phyloP scores from a whole-genome alignment of 768 basidiomycete species.

The Tylopilus rubrobrunneus region DNA sequence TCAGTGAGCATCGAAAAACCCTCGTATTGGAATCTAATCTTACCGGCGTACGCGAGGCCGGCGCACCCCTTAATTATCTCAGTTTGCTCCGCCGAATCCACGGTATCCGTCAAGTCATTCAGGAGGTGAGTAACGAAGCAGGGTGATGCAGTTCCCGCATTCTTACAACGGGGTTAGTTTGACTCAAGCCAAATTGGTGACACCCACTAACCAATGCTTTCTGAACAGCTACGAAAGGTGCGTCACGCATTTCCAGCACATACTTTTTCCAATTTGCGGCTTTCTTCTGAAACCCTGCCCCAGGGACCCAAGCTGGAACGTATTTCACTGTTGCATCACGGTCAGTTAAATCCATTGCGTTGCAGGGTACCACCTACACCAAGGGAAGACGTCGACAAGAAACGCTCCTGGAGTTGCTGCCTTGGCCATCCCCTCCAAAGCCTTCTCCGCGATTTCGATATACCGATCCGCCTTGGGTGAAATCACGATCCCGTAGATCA shows the following conservation, averaged over 20 bases:
- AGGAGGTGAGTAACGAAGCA: constrained; percentile 31
- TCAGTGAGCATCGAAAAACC: constrained; percentile 3
- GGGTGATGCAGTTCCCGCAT: constrained; percentile 25
- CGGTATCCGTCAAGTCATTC: constrained; percentile 12
- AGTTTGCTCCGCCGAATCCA: constrained; percentile 19
- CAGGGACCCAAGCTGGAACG: constrained; percentile 50
- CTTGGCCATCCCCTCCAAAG: constrained; percentile 47
- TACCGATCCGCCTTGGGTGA: constrained; percentile 42
- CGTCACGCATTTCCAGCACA: constrained; percentile 46
- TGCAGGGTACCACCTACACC: constrained; percentile 23
- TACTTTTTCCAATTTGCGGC: constrained; percentile 47
- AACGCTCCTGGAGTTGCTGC: constrained; percentile 52
- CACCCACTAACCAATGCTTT: constrained; percentile 34
- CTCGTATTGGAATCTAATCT: constrained; percentile 4
- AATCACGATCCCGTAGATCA: constrained; percentile 49
- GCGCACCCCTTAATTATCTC: constrained; percentile 40
- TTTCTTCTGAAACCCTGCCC: constrained; percentile 47
- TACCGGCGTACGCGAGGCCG: constrained; percentile 47
- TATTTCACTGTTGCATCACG: constrained; percentile 40
- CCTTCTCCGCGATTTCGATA: constrained; percentile 49
- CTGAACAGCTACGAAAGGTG: constrained; percentile 39
- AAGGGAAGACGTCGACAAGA: constrained; percentile 48
- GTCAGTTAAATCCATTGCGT: neutral
- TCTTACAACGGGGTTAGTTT: constrained; percentile 12
- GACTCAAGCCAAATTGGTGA: neutral